A percentile compares a stretch with the other conserved stretches of the same genome.
Evolutionary conservation across 257 asterid species (phyloP).

Genomic region (Linaria vulgaris): DNA sequence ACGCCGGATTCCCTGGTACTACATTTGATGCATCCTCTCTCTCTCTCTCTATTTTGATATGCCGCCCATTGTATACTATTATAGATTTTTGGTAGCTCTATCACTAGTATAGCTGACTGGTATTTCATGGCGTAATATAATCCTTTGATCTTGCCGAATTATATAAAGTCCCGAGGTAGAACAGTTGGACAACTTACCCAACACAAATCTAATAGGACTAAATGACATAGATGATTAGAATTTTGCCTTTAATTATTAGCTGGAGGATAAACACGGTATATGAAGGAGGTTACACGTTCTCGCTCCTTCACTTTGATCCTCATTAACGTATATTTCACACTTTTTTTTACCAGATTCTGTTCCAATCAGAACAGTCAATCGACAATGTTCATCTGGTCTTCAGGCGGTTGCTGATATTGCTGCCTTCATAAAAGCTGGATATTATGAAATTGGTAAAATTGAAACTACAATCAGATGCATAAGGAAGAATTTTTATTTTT

Average conservation of each 20-base stretch:
- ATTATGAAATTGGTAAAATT: conserved; percentile 72
- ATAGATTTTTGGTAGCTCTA: too few species aligned
- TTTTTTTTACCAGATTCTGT: conserved; percentile 54
- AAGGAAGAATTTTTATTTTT: neutral
- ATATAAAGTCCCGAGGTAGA: too few species aligned
- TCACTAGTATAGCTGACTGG: too few species aligned
- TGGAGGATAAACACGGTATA: too few species aligned
- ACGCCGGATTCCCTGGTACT: conserved; percentile 92
- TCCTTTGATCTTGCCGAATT: too few species aligned
- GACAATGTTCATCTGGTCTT: conserved; percentile 94
- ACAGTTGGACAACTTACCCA: too few species aligned
- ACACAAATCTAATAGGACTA: too few species aligned
- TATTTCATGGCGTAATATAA: too few species aligned
- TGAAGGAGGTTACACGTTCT: neutral
- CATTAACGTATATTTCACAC: conserved; percentile 4
- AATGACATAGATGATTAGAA: too few species aligned
- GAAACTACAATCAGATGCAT: neutral
- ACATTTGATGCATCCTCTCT: neutral
- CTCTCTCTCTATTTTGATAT: neutral
- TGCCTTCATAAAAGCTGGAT: conserved; percentile 86
- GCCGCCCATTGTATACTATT: too few species aligned
- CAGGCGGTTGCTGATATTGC: conserved; percentile 98
- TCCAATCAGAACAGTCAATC: conserved; percentile 82
- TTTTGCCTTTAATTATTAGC: too few species aligned
- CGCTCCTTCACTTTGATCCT: conserved; percentile 1